Conservation (phyloP, 2,329 filamentous ascomycete genomes). For the Arthrobotrys sphaeroides region DNA sequence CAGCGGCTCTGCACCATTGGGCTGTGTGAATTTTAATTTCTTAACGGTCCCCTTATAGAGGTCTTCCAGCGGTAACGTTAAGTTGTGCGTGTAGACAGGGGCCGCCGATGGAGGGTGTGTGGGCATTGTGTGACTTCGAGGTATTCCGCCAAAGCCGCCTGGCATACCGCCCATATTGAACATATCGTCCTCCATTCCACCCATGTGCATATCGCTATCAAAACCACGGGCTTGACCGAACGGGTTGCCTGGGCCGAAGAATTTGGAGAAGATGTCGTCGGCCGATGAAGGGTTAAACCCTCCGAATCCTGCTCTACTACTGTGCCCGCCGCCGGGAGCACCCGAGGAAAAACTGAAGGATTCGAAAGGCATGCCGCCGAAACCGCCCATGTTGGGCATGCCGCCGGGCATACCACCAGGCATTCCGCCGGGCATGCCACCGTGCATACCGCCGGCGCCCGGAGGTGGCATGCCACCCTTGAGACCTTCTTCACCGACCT, state of each 20-base stretch:
- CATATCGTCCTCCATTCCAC: constrained; percentile 50
- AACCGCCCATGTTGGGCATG: constrained; percentile 70
- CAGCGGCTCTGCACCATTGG: constrained; percentile 96
- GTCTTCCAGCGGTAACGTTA: constrained; percentile 94
- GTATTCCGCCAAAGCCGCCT: constrained; percentile 34
- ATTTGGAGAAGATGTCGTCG: constrained; percentile 41
- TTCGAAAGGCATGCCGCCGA: constrained; percentile 72
- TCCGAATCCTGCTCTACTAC: constrained; percentile 76
- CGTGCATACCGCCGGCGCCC: not conserved
- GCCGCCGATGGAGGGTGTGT: not conserved
- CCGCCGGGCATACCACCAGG: constrained; percentile 81
- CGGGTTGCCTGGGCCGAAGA: constrained; percentile 24
- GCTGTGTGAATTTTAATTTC: constrained; percentile 94
- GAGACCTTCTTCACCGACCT: constrained; percentile 96
- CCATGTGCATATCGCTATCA: constrained; percentile 49
- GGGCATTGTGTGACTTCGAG: constrained; percentile 40
- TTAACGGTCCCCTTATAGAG: constrained; percentile 80
- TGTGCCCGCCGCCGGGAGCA: constrained; percentile 72
- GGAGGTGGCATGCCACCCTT: constrained; percentile 72
- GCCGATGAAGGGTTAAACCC: constrained; percentile 50
- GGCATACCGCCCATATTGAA: constrained; percentile 45
- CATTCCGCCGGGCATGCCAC: constrained; percentile 61
- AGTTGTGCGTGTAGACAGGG: constrained; percentile 83
- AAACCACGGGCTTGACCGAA: constrained; percentile 2
- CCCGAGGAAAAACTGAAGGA: constrained; percentile 36